Percentiles rank a stretch among this genome's conserved stretches.
phyloP scores from a whole-genome alignment of 805 yeast species.

The Kluyveromyces nonfermentans region DNA sequence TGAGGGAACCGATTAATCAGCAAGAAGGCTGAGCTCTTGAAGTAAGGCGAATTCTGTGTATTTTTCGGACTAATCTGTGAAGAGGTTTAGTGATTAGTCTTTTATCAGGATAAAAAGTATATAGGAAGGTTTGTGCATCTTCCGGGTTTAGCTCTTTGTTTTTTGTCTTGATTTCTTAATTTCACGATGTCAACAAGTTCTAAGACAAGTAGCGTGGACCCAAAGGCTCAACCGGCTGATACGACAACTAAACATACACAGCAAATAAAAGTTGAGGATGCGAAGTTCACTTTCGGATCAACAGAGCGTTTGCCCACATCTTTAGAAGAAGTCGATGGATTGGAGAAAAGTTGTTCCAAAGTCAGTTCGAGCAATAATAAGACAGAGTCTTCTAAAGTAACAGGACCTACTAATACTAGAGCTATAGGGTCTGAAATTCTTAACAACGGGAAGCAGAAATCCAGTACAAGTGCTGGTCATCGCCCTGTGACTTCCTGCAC shows the following conservation, averaged over 20 bases:
- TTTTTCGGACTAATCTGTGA: no score
- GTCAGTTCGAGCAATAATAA: background rate
- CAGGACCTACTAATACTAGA: background rate
- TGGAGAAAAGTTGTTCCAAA: background rate
- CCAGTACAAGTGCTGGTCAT: conserved; percentile 38
- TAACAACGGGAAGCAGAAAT: conserved; percentile 3
- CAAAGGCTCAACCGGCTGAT: background rate
- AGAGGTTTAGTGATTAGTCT: no score
- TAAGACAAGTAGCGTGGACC: background rate
- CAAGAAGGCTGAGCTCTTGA: background rate
- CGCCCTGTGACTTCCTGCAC: conserved; percentile 91
- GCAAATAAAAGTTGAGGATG: background rate
- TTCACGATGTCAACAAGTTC: background rate
- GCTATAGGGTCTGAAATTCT: background rate
- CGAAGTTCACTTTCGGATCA: background rate
- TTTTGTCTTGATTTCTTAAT: background rate
- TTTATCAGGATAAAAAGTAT: no score
- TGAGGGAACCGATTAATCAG: background rate
- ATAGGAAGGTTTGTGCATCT: no score
- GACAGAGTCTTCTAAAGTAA: background rate
- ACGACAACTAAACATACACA: background rate
- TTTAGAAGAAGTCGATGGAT: background rate
- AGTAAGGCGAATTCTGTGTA: no score
- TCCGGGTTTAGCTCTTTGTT: no score
- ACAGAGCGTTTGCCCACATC: background rate